These are phyloP conservation scores for Pyricularia sp. DNA, from an alignment of 2,329 filamentous ascomycete species.

Conservation along the genomic window DNA sequence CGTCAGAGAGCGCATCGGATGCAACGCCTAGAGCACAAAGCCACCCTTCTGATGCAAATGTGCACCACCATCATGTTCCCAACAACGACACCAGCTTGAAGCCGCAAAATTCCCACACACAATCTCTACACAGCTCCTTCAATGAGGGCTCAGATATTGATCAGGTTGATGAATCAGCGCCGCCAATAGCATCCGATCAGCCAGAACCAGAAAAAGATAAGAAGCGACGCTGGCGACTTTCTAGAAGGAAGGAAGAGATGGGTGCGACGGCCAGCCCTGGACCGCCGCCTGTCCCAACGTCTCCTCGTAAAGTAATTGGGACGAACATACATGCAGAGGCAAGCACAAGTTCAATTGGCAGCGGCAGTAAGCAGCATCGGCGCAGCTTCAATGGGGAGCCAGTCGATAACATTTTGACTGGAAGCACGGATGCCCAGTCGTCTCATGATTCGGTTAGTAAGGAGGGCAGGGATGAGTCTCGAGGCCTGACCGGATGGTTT, in stretches of 20 bases:
- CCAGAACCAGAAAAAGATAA: slow-evolving; percentile 52
- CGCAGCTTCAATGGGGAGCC: slow-evolving; percentile 43
- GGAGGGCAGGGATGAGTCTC: slow-evolving; percentile 33
- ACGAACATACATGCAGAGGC: slow-evolving; percentile 53
- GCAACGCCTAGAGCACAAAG: neutral
- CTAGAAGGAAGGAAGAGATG: slow-evolving; percentile 53
- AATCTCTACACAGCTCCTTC: slow-evolving; percentile 66
- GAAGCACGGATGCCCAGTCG: slow-evolving; percentile 27
- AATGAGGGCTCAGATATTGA: slow-evolving; percentile 80
- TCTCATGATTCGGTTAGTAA: slow-evolving; percentile 23
- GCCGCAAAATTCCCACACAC: slow-evolving; percentile 62
- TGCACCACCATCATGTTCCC: neutral
- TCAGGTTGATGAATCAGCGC: slow-evolving; percentile 49
- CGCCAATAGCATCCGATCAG: slow-evolving; percentile 13
- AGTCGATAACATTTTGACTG: slow-evolving; percentile 14
- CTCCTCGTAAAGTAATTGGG: slow-evolving; percentile 41
- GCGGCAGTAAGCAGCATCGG: slow-evolving; percentile 38
- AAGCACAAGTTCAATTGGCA: slow-evolving; percentile 61
- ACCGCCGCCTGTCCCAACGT: slow-evolving; percentile 7
- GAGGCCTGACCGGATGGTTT: slow-evolving; percentile 47
- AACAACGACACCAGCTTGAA: slow-evolving; percentile 30
- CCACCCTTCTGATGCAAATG: neutral
- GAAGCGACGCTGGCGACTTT: slow-evolving; percentile 64
- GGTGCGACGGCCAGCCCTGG: slow-evolving; percentile 14
- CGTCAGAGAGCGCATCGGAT: neutral